Percentiles rank a stretch among this genome's conserved stretches.
phyloP scores from a whole-genome alignment of 73 alveolate genomes.

The Vitrella brassicaformis region DNA sequence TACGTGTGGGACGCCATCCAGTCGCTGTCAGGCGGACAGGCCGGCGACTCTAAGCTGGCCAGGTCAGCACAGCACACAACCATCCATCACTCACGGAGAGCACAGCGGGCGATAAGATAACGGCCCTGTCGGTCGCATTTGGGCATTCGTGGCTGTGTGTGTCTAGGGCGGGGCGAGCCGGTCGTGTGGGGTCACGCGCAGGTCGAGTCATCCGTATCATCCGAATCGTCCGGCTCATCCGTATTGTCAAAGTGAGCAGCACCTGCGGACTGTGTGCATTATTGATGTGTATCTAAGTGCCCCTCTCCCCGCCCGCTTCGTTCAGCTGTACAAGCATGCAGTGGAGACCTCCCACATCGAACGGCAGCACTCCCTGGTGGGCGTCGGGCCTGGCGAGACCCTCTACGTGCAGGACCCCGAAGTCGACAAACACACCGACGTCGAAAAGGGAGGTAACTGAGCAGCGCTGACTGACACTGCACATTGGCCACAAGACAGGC shows the following conservation, averaged over 20 bases:
- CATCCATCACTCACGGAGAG: too few relatives aligned
- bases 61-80: too few relatives aligned
- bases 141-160: too few relatives aligned
- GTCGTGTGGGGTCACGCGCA: constrained; percentile 34
- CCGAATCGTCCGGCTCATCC: constrained; percentile 54
- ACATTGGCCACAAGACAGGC: too few relatives aligned
- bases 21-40: not conserved
- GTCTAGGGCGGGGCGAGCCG: constrained; percentile 47
- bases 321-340: constrained; percentile 2
- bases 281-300: not conserved
- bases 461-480: too few relatives aligned
- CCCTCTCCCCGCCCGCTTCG: too few relatives aligned
- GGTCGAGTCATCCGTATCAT: constrained; percentile 54
- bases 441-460: too few relatives aligned
- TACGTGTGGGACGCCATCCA: not conserved
- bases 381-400: not conserved
- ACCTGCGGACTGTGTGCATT: not conserved
- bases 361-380: not conserved
- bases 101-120: too few relatives aligned
- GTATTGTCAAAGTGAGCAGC: constrained; percentile 41
- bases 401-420: not conserved
- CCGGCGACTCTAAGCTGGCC: not conserved
- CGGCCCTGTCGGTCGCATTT: too few relatives aligned
- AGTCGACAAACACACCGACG: too few relatives aligned
- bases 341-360: not conserved